Evolutionary conservation across 441 rosid genomes (phyloP), one percentile per base, ranked within the genome.

Genomic region (Brassica hybrid): DNA sequence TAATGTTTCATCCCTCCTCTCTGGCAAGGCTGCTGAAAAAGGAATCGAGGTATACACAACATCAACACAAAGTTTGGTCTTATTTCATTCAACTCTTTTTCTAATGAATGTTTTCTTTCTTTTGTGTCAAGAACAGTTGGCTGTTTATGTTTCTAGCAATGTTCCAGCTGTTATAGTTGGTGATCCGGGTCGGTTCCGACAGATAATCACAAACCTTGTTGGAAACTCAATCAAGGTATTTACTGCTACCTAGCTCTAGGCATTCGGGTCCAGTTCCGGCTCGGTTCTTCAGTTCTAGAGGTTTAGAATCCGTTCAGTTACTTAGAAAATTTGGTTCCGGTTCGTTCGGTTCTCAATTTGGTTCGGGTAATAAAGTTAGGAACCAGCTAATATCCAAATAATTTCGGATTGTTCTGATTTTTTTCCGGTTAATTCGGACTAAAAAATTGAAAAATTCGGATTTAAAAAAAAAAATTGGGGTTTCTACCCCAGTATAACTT

Each of bases 171-270:
- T 89, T 72, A 89, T 96, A 18, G 76, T 88, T 62, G 99, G 99
- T 65, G 99, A 96, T 77, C 93, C 97, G 21, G 86, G 88, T 50
- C 89, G 98, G 61, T 90, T 96, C 78, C 80, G 90, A 77, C 99
- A 96, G 86, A 96, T 96, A 74, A 88, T 96, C 60, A 89, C 94
- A 21, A 94, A 96, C 83, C 96, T 96, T 32, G 97, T 96, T 54
- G 97, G 99, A 73, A 96, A 96, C 85, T 94, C 97, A 43, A 85
- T 92, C 59, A 96, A 96, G 94, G 99, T 92, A 34, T 34, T 72
- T 54, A 38, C 27, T 54, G 59, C 71, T 27, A 10, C 61, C n/a
- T 23, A 57, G 4, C 8, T 17, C 34, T 30, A 30, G 34, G 34
- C 34, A 6, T 30, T 30, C 34, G 34, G 27, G 27, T 25, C 27